Base-by-base conservation (phyloP, 352 stramenopile species). In the Pythium aphanidermatum region DNA sequence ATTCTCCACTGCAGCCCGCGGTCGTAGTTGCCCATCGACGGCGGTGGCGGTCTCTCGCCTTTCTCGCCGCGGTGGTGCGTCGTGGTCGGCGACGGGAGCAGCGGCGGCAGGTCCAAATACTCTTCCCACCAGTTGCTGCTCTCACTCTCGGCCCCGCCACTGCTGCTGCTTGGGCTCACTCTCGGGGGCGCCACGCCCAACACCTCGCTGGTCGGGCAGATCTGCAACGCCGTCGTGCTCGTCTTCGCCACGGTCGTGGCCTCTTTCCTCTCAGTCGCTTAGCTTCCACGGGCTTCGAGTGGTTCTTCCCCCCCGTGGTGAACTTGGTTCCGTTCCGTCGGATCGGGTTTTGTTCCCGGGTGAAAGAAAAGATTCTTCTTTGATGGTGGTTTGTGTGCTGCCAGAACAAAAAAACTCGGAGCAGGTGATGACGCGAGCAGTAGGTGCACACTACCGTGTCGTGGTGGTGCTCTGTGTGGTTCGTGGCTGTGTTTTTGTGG, bases 21-120 rank as follows among this genome's bases (percentile, higher is more conserved):
- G 51, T 86, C 71, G 64, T 74, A 83, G 26, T 74, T 78, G 32
- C 69, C 74, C 70, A 86, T 83, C 10, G 32, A 41, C 31, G 2
- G 3, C 16, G 16, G 16, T 11, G 41, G 5, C 4, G 16, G 27
- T 14, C 10, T 30, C 26, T 32, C 9, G 13, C 23, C 10, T 8
- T 29, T 21, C 5, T 35, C 17, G 13, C 16, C 12, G 12, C 30
- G 14, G 23, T 12, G 5, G 12, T 25, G 40, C n/a, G 36, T 44
- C 51, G 42, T 35, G 2, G 51, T 41, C 34, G 31, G 35, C 21
- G 51, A 43, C 27, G 52, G 21, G 23, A 37, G 17, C 25, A 46
- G 35, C 13, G 42, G 38, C 17, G 50, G 29, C 5, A 41, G 36
- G n/a, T 46, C 19, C 13, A 41, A 17, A 12, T 45, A 46, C 17